Conservation (phyloP, 2,329 filamentous ascomycete genomes). For the Akanthomyces dipterigenus region DNA sequence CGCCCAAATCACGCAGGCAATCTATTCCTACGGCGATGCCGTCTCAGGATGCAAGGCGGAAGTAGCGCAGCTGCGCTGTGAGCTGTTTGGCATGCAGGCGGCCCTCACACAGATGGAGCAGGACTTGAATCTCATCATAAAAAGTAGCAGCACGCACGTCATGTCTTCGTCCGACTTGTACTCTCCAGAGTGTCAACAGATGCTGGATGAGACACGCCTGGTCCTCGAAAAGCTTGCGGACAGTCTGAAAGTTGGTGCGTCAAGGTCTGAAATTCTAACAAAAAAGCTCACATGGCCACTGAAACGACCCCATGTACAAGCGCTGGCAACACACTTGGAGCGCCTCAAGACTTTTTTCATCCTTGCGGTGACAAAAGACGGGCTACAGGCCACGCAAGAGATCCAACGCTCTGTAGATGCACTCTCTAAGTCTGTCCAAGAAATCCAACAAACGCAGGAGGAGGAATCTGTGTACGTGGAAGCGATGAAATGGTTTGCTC, state of each 20-base stretch:
- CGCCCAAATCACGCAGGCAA: neutral
- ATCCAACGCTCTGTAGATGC: neutral
- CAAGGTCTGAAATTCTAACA: neutral
- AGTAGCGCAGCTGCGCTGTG: constrained; percentile 5
- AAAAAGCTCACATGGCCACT: constrained; percentile 1
- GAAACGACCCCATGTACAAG: constrained; percentile 3
- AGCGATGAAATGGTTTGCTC: neutral
- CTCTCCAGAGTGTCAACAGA: constrained; percentile 2
- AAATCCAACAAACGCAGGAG: neutral
- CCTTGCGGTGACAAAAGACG: constrained; percentile 4
- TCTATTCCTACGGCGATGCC: constrained; percentile 2
- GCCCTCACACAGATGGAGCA: constrained; percentile 4
- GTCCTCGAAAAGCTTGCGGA: neutral
- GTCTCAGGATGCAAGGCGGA: constrained; percentile 5
- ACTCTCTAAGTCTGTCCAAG: neutral
- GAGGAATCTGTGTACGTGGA: neutral
- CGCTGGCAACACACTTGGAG: neutral
- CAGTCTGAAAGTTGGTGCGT: neutral
- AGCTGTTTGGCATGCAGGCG: constrained; percentile 10
- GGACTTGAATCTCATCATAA: neutral
- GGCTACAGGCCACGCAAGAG: neutral
- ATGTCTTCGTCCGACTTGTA: neutral
- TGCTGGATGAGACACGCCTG: constrained; percentile 1
- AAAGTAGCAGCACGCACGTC: neutral
- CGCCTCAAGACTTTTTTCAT: constrained; percentile 10